Evolutionary conservation across 177 flowering plant species (phyloP).

Genomic region (Vitis hybrid): DNA sequence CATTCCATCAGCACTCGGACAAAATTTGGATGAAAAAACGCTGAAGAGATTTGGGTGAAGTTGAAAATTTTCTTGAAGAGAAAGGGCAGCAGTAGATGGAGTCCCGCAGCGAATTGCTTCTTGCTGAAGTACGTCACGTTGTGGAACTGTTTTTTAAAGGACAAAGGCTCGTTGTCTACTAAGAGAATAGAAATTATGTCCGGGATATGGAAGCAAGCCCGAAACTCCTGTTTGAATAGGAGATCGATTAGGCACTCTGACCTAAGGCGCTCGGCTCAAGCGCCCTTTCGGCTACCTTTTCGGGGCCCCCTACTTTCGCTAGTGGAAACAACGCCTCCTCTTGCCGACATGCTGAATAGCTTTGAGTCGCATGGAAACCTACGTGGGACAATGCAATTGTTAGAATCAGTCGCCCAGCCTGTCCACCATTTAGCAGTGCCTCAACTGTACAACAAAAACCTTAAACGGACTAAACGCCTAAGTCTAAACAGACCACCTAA

Average conservation of each 20-base stretch:
- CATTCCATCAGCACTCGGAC: fast-evolving
- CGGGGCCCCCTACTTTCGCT: fast-evolving
- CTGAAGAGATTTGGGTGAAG: fast-evolving
- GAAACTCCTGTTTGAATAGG: too few species aligned
- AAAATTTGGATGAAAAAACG: fast-evolving
- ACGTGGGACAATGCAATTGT: too few species aligned
- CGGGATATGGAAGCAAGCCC: fast-evolving
- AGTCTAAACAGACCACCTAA: fast-evolving
- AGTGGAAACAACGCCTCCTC: too few species aligned
- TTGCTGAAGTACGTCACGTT: too few species aligned
- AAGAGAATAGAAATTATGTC: too few species aligned
- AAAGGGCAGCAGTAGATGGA: fast-evolving
- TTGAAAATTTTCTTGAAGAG: too few species aligned
- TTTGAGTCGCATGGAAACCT: fast-evolving
- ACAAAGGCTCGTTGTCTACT: too few species aligned
- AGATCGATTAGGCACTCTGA: fast-evolving
- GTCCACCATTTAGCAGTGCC: too few species aligned
- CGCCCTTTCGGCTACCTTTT: fast-evolving
- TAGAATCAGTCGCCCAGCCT: fast-evolving
- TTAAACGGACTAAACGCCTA: too few species aligned
- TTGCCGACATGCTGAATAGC: too few species aligned
- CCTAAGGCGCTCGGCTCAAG: too few species aligned
- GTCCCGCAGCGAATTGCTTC: fast-evolving
- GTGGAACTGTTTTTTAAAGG: fast-evolving
- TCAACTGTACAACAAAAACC: too few species aligned